Conservation (phyloP, 805 yeast genomes). For the Myxozyma mucilagina region DNA sequence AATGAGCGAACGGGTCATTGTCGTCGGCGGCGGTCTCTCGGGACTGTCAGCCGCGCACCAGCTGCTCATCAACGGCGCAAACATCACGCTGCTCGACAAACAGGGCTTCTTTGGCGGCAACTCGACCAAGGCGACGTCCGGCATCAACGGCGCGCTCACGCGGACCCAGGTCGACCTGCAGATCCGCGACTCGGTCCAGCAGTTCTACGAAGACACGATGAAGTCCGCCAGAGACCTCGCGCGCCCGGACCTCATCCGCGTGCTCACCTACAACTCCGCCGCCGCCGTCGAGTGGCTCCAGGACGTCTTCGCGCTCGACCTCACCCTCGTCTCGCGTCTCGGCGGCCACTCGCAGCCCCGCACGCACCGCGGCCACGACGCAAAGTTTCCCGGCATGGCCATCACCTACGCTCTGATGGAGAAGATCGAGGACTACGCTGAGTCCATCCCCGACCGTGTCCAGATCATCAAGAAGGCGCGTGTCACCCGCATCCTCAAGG, state of each 20-base stretch:
- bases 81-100: slow-evolving; percentile 57
- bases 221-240: slow-evolving; percentile 66
- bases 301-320: slow-evolving; percentile 58
- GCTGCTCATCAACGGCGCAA: slow-evolving; percentile 53
- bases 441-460: slow-evolving; percentile 48
- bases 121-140: slow-evolving; percentile 66
- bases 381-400: slow-evolving; percentile 66
- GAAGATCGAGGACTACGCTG: slow-evolving; percentile 49
- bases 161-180: slow-evolving; percentile 54
- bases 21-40: slow-evolving; percentile 67
- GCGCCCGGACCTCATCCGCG: slow-evolving; percentile 57
- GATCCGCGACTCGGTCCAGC: slow-evolving; percentile 57
- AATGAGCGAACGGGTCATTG: slow-evolving; percentile 40
- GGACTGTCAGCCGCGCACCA: slow-evolving; percentile 66
- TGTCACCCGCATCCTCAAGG: slow-evolving; percentile 48
- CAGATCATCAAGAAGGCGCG: slow-evolving; percentile 45
- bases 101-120: slow-evolving; percentile 64
- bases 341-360: slow-evolving; percentile 83
- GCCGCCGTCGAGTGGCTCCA: slow-evolving; percentile 75
- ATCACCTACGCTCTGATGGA: slow-evolving; percentile 57
- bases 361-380: slow-evolving; percentile 76
- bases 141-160: slow-evolving; percentile 73
- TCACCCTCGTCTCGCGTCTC: slow-evolving; percentile 67
- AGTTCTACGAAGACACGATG: slow-evolving; percentile 65
- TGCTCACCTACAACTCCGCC: slow-evolving; percentile 60